Percentiles rank a stretch among this genome's conserved stretches.
Conservation (phyloP, 2,329 filamentous ascomycete genomes). For the Fusarium fracticaudum region DNA sequence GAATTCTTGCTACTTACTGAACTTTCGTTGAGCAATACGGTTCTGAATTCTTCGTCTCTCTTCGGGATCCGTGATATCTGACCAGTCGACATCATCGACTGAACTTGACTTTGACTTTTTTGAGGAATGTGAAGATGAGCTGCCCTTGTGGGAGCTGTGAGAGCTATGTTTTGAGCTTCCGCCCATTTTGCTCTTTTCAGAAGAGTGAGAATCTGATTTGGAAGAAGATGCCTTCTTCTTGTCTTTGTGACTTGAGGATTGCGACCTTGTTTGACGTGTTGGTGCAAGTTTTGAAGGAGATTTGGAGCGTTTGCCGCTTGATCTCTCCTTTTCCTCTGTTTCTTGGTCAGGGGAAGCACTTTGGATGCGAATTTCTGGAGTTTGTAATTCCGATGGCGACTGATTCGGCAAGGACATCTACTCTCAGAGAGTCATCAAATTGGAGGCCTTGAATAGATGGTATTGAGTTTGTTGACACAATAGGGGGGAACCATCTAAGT, state of each 20-base stretch:
- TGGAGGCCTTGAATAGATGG: neutral
- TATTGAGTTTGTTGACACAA: neutral
- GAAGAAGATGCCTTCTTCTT: conserved; percentile 29
- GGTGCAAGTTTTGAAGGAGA: conserved; percentile 24
- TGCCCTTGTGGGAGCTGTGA: conserved; percentile 42
- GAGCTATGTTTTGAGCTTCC: conserved; percentile 36
- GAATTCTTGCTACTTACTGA: conserved; percentile 63
- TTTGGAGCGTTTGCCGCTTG: neutral
- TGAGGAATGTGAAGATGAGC: conserved; percentile 41
- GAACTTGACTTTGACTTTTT: conserved; percentile 54
- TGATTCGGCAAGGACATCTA: conserved; percentile 42
- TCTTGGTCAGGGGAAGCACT: conserved; percentile 41
- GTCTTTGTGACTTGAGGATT: conserved; percentile 20
- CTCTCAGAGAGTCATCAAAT: conserved; percentile 24
- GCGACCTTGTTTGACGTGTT: conserved; percentile 26
- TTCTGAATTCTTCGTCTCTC: conserved; percentile 81
- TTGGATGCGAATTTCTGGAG: conserved; percentile 43
- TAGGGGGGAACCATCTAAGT: neutral
- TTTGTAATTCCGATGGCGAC: conserved; percentile 28
- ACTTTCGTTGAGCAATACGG: conserved; percentile 78
- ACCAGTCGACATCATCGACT: conserved; percentile 70
- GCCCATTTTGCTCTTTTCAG: conserved; percentile 34
- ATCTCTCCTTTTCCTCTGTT: neutral
- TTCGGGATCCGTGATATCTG: conserved; percentile 73
- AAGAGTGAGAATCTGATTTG: conserved; percentile 2